Conservation (phyloP, 208 protist genomes). For the Plasmodiophora brassicae region DNA sequence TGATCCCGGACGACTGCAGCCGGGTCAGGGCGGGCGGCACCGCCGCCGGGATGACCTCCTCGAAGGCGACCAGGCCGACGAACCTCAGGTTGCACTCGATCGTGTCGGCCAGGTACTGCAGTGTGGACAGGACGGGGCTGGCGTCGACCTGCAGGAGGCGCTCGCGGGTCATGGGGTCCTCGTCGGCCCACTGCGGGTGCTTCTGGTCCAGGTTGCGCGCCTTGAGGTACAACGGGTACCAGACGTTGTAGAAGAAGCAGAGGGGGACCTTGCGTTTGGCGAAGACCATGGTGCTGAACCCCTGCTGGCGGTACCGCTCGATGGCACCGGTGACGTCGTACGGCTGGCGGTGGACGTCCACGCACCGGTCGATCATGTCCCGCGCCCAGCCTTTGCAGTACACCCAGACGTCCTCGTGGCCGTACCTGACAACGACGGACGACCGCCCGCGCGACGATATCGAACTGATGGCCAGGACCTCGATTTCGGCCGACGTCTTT, state of each 20-base stretch:
- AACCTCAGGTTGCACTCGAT: not conserved
- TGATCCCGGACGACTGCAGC: not conserved
- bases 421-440: not conserved
- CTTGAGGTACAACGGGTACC: not conserved
- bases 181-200: not conserved
- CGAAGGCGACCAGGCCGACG: slow-evolving; percentile 6
- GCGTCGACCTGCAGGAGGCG: not conserved
- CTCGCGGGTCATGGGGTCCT: not conserved
- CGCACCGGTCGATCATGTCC: slow-evolving; percentile 13
- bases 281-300: not conserved
- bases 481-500: not conserved
- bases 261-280: not conserved
- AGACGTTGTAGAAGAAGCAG: slow-evolving; percentile 10
- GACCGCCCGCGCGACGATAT: not conserved
- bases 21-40: not conserved
- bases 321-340: not conserved
- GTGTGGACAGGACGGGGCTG: not conserved
- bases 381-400: slow-evolving; percentile 6
- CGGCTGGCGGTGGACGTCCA: not conserved
- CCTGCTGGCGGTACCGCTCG: not conserved
- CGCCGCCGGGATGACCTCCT: not conserved
- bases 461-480: not conserved
- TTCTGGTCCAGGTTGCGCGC: not conserved
- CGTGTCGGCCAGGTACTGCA: not conserved
- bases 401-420: not conserved